Percentiles rank a stretch among this genome's conserved stretches.
These are phyloP conservation scores for Barnettozyma vustinii DNA, from an alignment of 805 yeast species.

Conservation along the genomic window DNA sequence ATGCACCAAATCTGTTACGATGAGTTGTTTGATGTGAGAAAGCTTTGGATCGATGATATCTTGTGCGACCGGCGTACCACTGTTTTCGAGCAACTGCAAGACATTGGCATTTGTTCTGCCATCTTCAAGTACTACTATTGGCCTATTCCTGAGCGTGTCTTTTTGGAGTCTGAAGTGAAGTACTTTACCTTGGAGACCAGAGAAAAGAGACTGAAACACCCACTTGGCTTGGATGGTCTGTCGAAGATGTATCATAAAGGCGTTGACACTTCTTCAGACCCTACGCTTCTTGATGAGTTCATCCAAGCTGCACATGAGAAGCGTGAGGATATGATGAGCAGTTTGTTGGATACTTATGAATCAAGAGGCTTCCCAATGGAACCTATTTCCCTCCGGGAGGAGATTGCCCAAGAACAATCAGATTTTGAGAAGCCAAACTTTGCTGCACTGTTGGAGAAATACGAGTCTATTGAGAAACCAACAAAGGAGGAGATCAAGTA, in stretches of 20 bases:
- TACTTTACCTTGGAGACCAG: slow-evolving; percentile 19
- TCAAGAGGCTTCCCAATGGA: slow-evolving; percentile 6
- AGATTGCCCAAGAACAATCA: slow-evolving; percentile 9
- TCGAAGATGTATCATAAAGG: slow-evolving; percentile 12
- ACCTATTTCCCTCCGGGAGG: slow-evolving; percentile 13
- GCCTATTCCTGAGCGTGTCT: slow-evolving; percentile 25
- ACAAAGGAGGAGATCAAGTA: slow-evolving; percentile 22
- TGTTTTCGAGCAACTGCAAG: slow-evolving; percentile 24
- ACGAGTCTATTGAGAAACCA: slow-evolving; percentile 12
- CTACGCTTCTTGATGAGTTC: neutral
- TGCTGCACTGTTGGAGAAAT: slow-evolving; percentile 11
- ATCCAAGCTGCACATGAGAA: neutral
- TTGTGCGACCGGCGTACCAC: slow-evolving; percentile 6
- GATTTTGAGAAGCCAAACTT: slow-evolving; percentile 19
- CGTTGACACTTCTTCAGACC: neutral
- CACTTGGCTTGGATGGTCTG: slow-evolving; percentile 19
- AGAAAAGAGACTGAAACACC: slow-evolving; percentile 16
- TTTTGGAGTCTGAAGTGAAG: slow-evolving; percentile 24
- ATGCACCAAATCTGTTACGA: slow-evolving; percentile 19
- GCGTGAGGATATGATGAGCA: slow-evolving; percentile 7
- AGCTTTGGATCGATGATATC: slow-evolving; percentile 24
- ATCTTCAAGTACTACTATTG: slow-evolving; percentile 24
- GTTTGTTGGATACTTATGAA: slow-evolving; percentile 8
- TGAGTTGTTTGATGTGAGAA: slow-evolving; percentile 17
- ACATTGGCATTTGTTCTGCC: slow-evolving; percentile 25